Evolutionary conservation across 2,329 filamentous ascomycete genomes (phyloP), one percentile per base, ranked within the genome.

Genomic region (Neonectria ditissima): DNA sequence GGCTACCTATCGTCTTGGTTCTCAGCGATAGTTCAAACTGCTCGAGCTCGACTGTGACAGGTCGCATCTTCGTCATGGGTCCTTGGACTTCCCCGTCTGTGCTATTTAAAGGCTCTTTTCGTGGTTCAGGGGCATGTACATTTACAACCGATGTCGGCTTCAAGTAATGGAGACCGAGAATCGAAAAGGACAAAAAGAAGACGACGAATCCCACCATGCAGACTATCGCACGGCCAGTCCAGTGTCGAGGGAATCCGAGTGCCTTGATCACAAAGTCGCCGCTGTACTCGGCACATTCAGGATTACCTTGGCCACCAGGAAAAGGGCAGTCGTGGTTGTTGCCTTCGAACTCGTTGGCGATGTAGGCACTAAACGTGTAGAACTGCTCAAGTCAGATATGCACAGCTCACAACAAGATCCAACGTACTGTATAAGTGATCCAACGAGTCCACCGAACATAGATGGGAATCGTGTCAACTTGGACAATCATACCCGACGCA

Each of bases 371-470:
- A 73, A 93, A 92, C 0, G 84, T 86, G 71, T 93, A 93, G 72
- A 87, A 91, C 83, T 87, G 47, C 24, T n/a, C 14, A n/a, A 2
- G 28, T 61, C 16, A 62, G 37, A 45, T 2, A 6, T 28, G 4
- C 5, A 18, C n/a, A 30, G 13, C 5, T 63, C 9, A 6, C 1
- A 8, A 62, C 74, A 14, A 24, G 4, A 10, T 2, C 16, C 10
- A 11, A 74, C 80, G 72, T 75, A 83, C 83, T 20, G 84, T 83
- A 67, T 89, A 89, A 1, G 86, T 84, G 26, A 83, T 83, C 80
- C 87, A 90, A 72, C 92, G 93, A 2, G 91, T 80, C 91, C 91
- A 94, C 58, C 90, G 83, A 22, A 92, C 86, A 72, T 92, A 93
- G 1, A 93, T 81, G 0, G 91, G 90, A 5, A 94, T 91, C 2